Percentiles rank a stretch among this genome's conserved stretches.
Conservation (phyloP, 164 flowering plant species). For the Akebia trifoliata region DNA sequence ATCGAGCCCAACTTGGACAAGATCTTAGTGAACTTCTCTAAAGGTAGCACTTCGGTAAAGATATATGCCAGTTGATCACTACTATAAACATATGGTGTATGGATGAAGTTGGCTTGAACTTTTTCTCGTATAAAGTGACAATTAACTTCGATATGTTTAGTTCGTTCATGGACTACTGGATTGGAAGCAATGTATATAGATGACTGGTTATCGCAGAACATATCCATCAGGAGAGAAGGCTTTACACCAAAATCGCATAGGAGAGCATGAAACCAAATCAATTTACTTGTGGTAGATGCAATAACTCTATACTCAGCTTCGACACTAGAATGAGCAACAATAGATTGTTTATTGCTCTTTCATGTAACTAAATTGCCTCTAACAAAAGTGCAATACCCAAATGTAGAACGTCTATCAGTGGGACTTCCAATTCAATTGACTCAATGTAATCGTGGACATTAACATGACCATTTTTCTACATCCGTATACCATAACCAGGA, state of each 20-base stretch:
- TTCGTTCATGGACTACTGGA: background rate
- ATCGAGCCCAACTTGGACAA: background rate
- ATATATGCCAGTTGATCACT: background rate
- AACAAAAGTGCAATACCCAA: background rate
- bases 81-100: background rate
- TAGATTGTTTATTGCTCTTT: background rate
- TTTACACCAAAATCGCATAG: too few species aligned
- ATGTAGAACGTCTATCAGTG: too few species aligned
- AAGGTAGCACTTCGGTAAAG: background rate
- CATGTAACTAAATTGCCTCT: background rate
- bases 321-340: background rate
- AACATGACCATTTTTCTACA: background rate
- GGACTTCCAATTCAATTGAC: too few species aligned
- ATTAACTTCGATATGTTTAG: background rate
- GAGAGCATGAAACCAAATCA: too few species aligned
- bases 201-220: too few species aligned
- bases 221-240: too few species aligned
- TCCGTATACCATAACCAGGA: background rate
- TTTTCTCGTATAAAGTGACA: background rate
- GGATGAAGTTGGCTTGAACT: background rate
- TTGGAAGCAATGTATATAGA: background rate
- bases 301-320: background rate
- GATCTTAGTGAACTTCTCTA: background rate
- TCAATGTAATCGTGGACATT: too few species aligned
- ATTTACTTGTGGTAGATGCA: background rate